Evolutionary conservation across 208 protist species (phyloP).

Genomic region (Balamuthia mandrillaris): DNA sequence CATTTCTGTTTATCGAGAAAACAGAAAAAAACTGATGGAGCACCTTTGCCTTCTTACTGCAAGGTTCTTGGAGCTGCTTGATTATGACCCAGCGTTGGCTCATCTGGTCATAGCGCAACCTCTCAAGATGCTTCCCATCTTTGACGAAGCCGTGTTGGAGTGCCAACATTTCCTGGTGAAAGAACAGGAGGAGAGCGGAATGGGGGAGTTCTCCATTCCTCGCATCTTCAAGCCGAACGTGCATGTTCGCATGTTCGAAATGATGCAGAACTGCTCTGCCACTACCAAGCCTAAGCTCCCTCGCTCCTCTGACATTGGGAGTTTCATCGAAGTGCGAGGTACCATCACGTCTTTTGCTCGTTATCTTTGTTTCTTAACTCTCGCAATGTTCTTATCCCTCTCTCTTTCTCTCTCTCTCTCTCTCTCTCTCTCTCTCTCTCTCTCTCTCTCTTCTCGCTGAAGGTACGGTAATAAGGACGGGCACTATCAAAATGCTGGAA

Average conservation of each 20-base stretch:
- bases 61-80: slow-evolving; percentile 46
- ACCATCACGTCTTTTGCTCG: too few species aligned
- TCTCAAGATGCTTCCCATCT: slow-evolving; percentile 50
- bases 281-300: slow-evolving; percentile 50
- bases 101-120: slow-evolving; percentile 53
- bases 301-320: slow-evolving; percentile 50
- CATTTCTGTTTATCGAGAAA: not conserved
- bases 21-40: not conserved
- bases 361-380: too few species aligned
- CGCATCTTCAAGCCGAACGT: slow-evolving; percentile 23
- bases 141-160: slow-evolving; percentile 44
- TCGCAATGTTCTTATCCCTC: too few species aligned
- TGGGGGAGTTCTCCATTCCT: not conserved
- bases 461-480: slow-evolving; percentile 70
- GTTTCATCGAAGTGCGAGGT: slow-evolving; percentile 40
- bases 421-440: not conserved
- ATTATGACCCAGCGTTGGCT: slow-evolving; percentile 51
- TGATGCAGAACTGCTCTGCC: not conserved
- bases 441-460: not conserved
- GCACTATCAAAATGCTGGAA: slow-evolving; percentile 63
- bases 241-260: slow-evolving; percentile 17
- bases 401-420: too few species aligned
- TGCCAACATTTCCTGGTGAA: slow-evolving; percentile 40
- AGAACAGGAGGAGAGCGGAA: not conserved
- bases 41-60: too few species aligned